Evolutionary conservation across 768 basidiomycete genomes (phyloP), one percentile per base, ranked within the genome.

Genomic region (Naganishia kalamii): DNA sequence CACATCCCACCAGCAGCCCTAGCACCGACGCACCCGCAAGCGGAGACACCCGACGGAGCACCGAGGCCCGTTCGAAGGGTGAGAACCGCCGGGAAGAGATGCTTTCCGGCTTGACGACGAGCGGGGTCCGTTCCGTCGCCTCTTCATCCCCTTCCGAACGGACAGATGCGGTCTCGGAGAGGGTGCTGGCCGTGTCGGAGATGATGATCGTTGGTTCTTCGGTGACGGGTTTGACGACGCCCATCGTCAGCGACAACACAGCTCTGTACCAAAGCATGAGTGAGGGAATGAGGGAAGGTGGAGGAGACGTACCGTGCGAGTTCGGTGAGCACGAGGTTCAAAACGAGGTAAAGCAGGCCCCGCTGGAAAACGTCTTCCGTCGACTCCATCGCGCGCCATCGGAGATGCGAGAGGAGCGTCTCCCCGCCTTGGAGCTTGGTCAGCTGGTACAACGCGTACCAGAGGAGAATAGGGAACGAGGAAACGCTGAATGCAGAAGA

Each of bases 371-470:
- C 69, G 1, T 66, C 61, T 29, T 59, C 12, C 1, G 57, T 29
- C 3, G 59, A 66, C 27, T 77, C 74, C 71, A 71, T 70, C 8
- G 57, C 62, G 43, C 74, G 48, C 76, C 74, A 77, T 50, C 67
- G 37, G 6, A 77, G 70, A 48, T 77, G 76, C 12, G 49, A 54
- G 4, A 77, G 67, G 15, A 69, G 65, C 19, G 52, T 48, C 11
- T 48, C 43, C 10, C 60, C 40, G n/a, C 43, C 46, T 23, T 63
- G 47, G 33, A 52, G 54, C 21, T 30, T 54, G 2, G 70, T 70
- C 15, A 69, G 29, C n/a, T 62, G 44, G 46, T 67, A 66, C 10
- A 74, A 67, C 12, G 68, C 68, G 37, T 69, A 65, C 21, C 72
- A 64, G 6, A 75, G n/a, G 15, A 75, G 50, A 1, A 75, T 65